Evolutionary conservation across 2,329 filamentous ascomycete species (phyloP).

Genomic region (Fusarium beomiforme): DNA sequence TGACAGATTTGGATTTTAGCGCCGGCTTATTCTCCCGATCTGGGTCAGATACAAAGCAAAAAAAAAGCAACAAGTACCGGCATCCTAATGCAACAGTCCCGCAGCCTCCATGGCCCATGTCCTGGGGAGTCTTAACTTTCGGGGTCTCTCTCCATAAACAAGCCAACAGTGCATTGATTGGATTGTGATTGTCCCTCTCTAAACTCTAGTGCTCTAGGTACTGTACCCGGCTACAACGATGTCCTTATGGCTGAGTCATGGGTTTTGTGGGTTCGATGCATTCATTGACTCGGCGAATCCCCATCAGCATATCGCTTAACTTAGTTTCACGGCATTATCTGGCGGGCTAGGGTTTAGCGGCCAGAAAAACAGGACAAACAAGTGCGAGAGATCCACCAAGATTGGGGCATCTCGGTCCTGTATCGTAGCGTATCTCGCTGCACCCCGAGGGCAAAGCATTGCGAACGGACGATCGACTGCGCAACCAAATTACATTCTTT

Average conservation of each 20-base stretch:
- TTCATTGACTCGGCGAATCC: conserved; percentile 31
- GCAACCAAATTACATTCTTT: conserved; percentile 10
- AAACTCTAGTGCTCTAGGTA: not conserved
- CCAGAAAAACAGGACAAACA: conserved; percentile 1
- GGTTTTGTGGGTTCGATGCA: not conserved
- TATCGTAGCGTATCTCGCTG: not conserved
- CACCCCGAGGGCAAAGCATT: conserved; percentile 1
- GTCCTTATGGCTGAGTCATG: conserved; percentile 16
- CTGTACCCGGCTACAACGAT: conserved; percentile 14
- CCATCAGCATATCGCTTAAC: conserved; percentile 23
- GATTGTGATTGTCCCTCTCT: not conserved
- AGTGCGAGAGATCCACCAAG: conserved; percentile 8
- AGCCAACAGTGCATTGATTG: conserved; percentile 1
- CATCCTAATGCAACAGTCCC: conserved; percentile 33
- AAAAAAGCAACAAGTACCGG: conserved; percentile 34
- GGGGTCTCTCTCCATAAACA: conserved; percentile 2
- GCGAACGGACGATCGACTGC: not conserved
- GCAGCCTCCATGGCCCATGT: conserved; percentile 2
- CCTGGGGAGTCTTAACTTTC: not conserved
- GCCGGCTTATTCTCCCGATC: conserved; percentile 34
- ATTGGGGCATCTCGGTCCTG: conserved; percentile 1
- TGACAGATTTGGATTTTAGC: conserved; percentile 23
- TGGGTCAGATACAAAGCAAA: conserved; percentile 36
- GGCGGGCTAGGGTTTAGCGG: conserved; percentile 6
- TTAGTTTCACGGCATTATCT: conserved; percentile 26